A percentile compares a stretch with the other conserved stretches of the same genome.
These are phyloP conservation scores for Trichoderma koningii DNA, from an alignment of 2,329 filamentous ascomycete species.

Conservation along the genomic window DNA sequence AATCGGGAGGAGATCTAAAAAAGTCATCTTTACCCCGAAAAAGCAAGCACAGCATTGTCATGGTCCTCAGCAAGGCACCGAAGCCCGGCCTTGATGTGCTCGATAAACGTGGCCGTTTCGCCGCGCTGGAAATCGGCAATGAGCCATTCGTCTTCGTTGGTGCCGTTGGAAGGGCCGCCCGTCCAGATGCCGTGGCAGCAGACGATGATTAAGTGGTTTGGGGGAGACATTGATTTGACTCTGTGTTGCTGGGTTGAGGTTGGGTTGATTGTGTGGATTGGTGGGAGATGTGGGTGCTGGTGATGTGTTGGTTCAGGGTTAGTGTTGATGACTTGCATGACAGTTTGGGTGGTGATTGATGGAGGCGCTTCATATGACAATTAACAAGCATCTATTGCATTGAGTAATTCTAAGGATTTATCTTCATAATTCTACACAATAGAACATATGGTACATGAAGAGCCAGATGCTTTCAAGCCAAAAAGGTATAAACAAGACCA, in stretches of 20 bases:
- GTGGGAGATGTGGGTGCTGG: no score
- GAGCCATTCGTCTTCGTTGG: constrained; percentile 65
- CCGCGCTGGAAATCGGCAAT: constrained; percentile 76
- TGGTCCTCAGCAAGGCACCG: constrained; percentile 49
- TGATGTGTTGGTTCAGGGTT: no score
- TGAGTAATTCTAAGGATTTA: no score
- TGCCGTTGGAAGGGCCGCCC: constrained; percentile 56
- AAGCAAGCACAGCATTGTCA: constrained; percentile 57
- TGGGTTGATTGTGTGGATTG: no score
- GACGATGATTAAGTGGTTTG: constrained; percentile 69
- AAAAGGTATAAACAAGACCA: background rate
- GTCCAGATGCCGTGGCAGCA: constrained; percentile 83
- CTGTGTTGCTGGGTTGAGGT: background rate
- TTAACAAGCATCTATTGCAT: no score
- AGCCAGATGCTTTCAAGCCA: background rate
- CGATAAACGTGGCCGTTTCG: constrained; percentile 77
- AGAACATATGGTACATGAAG: no score
- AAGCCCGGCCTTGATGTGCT: constrained; percentile 70
- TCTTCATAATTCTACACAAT: no score
- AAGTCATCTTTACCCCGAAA: constrained; percentile 65
- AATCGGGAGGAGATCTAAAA: background rate
- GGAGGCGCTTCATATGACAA: no score
- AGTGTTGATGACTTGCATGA: no score
- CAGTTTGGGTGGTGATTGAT: no score
- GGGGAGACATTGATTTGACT: constrained; percentile 25